Conservation (phyloP, 371 early-diverging fungal species). For the Syncephalis fuscata region DNA sequence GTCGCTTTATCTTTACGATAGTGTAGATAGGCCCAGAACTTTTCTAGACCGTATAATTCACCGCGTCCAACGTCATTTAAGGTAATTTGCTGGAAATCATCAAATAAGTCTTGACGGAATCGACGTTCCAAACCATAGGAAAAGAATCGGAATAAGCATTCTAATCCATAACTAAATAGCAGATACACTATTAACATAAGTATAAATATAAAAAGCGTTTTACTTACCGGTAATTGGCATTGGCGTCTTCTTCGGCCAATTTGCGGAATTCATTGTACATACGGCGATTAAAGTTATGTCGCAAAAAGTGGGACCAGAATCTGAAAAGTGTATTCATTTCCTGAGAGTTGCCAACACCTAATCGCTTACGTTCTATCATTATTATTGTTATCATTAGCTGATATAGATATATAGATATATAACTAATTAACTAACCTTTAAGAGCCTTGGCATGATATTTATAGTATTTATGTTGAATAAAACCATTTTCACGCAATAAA, state of each 20-base stretch:
- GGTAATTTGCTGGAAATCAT: constrained; percentile 77
- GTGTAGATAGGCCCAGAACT: constrained; percentile 89
- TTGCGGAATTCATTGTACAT: constrained; percentile 89
- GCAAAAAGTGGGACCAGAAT: constrained; percentile 96
- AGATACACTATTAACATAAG: no score
- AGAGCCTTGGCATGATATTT: constrained; percentile 90
- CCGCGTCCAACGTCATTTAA: constrained; percentile 54
- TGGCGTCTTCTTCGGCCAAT: constrained; percentile 84
- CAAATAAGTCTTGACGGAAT: constrained; percentile 68
- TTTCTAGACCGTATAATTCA: constrained; percentile 81
- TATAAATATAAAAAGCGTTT: no score
- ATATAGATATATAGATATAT: constrained; percentile 1
- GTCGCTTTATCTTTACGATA: constrained; percentile 69
- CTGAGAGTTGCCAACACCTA: constrained; percentile 84
- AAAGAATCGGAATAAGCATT: constrained; percentile 93
- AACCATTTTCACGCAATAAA: constrained; percentile 84
- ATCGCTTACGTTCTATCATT: constrained; percentile 60
- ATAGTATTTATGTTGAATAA: constrained; percentile 89
- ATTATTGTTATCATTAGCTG: no score
- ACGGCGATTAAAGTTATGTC: constrained; percentile 81
- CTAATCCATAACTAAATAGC: constrained; percentile 53
- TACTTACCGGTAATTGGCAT: constrained; percentile 56
- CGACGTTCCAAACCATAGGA: constrained; percentile 87
- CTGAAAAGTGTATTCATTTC: constrained; percentile 97
- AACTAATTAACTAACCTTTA: constrained; percentile 14